Evolutionary conservation across 495 filamentous ascomycete species (phyloP).

Genomic region (Apiosordaria backusii): DNA sequence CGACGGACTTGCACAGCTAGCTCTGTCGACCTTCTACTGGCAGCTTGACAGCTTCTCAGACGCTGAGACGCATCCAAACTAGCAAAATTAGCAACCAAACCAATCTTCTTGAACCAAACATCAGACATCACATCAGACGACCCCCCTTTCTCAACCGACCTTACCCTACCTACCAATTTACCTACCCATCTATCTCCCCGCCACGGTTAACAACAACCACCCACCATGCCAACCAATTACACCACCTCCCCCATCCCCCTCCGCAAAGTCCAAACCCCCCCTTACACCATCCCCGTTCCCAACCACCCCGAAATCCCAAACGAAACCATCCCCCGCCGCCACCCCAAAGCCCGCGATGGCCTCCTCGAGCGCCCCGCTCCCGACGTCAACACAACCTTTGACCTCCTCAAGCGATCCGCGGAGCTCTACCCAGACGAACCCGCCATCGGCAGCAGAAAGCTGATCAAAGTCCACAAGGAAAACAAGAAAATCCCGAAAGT

Average conservation of each 20-base stretch:
- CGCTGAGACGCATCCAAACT: not conserved
- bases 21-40: not conserved
- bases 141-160: not conserved
- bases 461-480: slow-evolving; percentile 58
- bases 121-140: not conserved
- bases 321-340: slow-evolving; percentile 61
- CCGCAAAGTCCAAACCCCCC: slow-evolving; percentile 45
- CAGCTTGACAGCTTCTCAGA: not conserved
- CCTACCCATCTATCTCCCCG: not conserved
- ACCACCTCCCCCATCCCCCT: slow-evolving; percentile 33
- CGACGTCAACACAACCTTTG: slow-evolving; percentile 55
- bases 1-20: not conserved
- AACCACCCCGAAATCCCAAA: slow-evolving; percentile 49
- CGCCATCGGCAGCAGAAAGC: slow-evolving; percentile 55
- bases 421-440: slow-evolving; percentile 52
- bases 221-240: slow-evolving; percentile 43
- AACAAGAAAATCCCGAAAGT: slow-evolving; percentile 64
- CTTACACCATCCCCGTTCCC: slow-evolving; percentile 54
- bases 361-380: slow-evolving; percentile 49
- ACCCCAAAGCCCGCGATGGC: slow-evolving; percentile 50
- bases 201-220: not conserved
- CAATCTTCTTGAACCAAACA: too few species aligned
- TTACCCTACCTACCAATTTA: not conserved
- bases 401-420: slow-evolving; percentile 54
- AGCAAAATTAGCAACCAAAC: too few species aligned